phyloP scores from a whole-genome alignment of 257 asterid genomes.

The Ligustrum vulgare region DNA sequence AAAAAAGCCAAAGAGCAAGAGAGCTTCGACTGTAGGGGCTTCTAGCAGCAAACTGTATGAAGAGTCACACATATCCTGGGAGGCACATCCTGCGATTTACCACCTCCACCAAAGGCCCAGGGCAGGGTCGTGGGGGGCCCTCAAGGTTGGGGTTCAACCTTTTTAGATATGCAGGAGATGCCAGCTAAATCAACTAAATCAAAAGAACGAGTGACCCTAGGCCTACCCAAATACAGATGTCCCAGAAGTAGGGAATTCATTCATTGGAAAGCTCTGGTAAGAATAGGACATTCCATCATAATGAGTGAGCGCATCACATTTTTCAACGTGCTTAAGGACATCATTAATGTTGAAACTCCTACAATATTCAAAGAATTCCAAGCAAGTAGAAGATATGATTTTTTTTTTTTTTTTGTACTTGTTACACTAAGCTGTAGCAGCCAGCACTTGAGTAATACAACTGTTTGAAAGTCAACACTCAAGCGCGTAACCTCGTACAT shows the following conservation, averaged over 20 bases:
- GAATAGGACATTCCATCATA: background rate
- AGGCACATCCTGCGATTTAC: too few relatives aligned
- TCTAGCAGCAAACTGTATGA: background rate
- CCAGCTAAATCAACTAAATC: background rate
- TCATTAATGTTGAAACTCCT: constrained; percentile 18
- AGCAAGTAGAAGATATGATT: constrained; percentile 17
- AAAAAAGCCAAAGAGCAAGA: constrained; percentile 3
- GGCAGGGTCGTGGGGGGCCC: too few relatives aligned
- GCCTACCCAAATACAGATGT: background rate
- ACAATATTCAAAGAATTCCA: background rate
- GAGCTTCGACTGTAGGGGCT: background rate
- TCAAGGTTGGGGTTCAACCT: too few relatives aligned
- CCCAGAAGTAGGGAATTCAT: background rate
- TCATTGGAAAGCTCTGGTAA: background rate
- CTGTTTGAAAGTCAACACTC: background rate
- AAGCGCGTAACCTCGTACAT: background rate
- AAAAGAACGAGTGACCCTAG: background rate
- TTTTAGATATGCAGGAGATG: background rate
- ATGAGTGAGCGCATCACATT: background rate
- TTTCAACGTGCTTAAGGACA: constrained; percentile 10
- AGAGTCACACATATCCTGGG: background rate
- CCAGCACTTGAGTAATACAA: constrained; percentile 15
- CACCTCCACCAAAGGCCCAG: too few relatives aligned
- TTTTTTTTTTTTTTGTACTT: background rate
- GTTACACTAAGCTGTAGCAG: constrained; percentile 22